Evolutionary conservation across 306 rosid genomes (phyloP), one percentile per base, ranked within the genome.

Genomic region (Inga leiocalycina): DNA sequence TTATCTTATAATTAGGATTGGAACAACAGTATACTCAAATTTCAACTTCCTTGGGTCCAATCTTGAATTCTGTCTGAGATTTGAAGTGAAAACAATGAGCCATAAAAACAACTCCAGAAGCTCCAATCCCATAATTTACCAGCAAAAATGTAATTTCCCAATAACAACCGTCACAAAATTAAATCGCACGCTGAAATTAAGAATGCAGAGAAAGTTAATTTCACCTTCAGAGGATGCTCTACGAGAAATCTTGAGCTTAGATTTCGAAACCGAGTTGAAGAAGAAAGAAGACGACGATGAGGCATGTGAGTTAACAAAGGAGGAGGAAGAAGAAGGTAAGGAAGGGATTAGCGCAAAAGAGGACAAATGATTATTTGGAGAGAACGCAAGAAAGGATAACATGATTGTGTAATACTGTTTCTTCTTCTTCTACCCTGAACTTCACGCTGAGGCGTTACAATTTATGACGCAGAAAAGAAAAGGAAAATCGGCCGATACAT

Each of bases 191-290:
- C 76, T 54, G 10, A 65, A 73, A 71, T 30, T 62, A 2, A 79
- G 45, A 86, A 78, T 64, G 81, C 30, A 22, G 57, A 83, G 73
- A 74, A 88, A 71, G 65, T 66, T 1, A 61, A 17, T 12, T 67
- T 24, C 10, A 91, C 99, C 96, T 91, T 92, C 87, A 73, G 95
- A 82, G 65, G 96, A 89, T 8, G 90, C 90, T 89, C 79, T 86
- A 0, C 0, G 83, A 37, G 68, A 49, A 79, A 14, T 79, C 7
- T 85, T 85, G 88, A 84, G 88, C 81, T 92, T 92, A 13, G 85
- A 87, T 66, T 83, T 84, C 59, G 54, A 71, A 61, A 67, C 71
- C 75, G 24, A 84, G 52, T 66, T 81, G 7, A 74, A 39, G 46
- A 83, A 82, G 15, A 80, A 80, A 70, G 76, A 86, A 67, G 81